Base-by-base conservation (phyloP, 768 basidiomycete species). In the Leccinellum luteum region DNA sequence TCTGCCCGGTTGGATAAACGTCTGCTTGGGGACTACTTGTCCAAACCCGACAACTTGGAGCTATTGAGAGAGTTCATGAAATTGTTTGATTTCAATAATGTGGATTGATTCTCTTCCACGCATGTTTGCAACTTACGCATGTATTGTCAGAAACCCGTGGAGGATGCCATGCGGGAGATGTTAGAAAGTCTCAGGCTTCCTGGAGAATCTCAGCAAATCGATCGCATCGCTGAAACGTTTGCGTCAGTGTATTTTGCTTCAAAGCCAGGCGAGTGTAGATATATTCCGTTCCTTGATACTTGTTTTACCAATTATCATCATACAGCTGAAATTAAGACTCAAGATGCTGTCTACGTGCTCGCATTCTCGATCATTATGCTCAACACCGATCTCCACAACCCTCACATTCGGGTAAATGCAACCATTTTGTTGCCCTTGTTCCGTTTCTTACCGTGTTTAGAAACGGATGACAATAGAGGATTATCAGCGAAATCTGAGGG, bases 401-500 rank as follows among this genome's bases (percentile, higher is more conserved):
- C 95, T 13, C 94, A 97, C 79, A 83, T 95, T 59, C 77, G 91
- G 69, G 93, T 90, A 69, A 71, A 87, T 56, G 66, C 12, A 25
- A 51, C 34, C 48, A 1, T 34, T n/a, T 58, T 61, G 17, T 48
- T 35, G n/a, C 23, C 12, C 6, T n/a, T 27, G 44, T 56, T 38
- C 32, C 23, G 19, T 50, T 23, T 25, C 54, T 65, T 32, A 61
- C 50, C 31, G 54, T 51, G 48, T 43, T 25, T 64, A 96, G 89
- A 97, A 97, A 88, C 83, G 93, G 4, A 99, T 99, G 97, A 81
- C 92, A 1, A 83, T 97, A 58, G 94, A 97, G 54, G 97, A 98
- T 63, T 99, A 98, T 72, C 85, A 82, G 70, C 84, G 84, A 60
- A 99, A 99, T 73, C 76, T 99, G 48, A 82, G 93, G 61, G 96